Conservation (phyloP, 2,329 filamentous ascomycete species). For the Elsinoe perseae region DNA sequence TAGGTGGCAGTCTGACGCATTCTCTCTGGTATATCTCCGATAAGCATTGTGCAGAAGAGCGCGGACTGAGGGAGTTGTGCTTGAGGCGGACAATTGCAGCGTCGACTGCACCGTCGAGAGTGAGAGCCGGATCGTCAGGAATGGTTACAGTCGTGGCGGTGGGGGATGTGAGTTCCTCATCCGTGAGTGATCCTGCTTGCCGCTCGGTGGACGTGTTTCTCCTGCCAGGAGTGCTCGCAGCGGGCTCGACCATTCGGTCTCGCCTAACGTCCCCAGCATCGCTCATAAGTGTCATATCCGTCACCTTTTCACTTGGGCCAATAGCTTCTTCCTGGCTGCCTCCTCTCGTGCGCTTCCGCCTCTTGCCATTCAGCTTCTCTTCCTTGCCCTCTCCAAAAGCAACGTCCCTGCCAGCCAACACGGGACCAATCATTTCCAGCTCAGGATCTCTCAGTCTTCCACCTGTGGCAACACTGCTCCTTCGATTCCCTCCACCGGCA, state of each 20-base stretch:
- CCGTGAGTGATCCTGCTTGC: not conserved
- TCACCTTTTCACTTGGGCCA: not conserved
- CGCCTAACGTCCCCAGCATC: not conserved
- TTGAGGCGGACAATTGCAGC: not conserved
- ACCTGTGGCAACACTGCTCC: conserved; percentile 36
- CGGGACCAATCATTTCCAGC: conserved; percentile 38
- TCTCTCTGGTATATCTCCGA: conserved; percentile 8
- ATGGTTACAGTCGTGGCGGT: conserved; percentile 16
- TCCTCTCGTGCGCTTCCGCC: not conserved
- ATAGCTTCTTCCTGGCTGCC: not conserved
- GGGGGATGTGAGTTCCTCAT: not conserved
- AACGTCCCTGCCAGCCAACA: conserved; percentile 22
- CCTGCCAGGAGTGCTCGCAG: not conserved
- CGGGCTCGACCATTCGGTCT: not conserved
- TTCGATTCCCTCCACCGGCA: conserved; percentile 38
- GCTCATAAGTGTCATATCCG: not conserved
- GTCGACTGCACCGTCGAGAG: conserved; percentile 8
- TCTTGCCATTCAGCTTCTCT: not conserved
- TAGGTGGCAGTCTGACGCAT: conserved; percentile 2
- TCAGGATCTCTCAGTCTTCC: conserved; percentile 41
- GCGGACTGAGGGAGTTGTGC: not conserved
- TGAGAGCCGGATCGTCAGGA: conserved; percentile 18
- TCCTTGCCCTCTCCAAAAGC: not conserved
- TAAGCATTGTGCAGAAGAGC: not conserved
- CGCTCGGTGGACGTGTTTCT: not conserved